These are phyloP conservation scores for Hippophae tibetana DNA, from an alignment of 306 rosid species.

Conservation along the genomic window DNA sequence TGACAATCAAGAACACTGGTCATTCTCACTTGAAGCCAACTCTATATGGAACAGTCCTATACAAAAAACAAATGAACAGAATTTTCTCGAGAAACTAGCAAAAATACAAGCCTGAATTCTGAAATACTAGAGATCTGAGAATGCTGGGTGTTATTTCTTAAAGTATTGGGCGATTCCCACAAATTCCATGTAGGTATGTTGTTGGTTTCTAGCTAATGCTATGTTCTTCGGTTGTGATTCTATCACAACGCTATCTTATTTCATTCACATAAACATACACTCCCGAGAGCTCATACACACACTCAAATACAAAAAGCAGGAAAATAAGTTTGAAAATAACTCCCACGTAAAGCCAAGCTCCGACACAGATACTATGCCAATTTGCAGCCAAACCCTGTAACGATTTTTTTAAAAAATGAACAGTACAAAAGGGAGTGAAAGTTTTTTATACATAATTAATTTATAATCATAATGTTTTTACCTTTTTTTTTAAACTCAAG, in stretches of 20 bases:
- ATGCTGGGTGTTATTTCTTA: conserved; percentile 26
- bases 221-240: conserved; percentile 29
- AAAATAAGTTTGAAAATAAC: conserved; percentile 23
- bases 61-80: conserved; percentile 28
- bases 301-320: neutral
- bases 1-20: conserved; percentile 20
- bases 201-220: conserved; percentile 14
- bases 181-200: conserved; percentile 35
- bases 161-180: conserved; percentile 35
- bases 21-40: conserved; percentile 37
- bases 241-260: conserved; percentile 34
- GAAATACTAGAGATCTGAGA: conserved; percentile 88
- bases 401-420: neutral
- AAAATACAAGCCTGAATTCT: conserved; percentile 19
- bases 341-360: conserved; percentile 40
- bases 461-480: neutral
- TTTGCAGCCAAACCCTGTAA: conserved; percentile 36
- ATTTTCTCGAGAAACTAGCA: conserved; percentile 37
- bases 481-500: too few relatives aligned
- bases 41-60: conserved; percentile 28
- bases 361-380: conserved; percentile 40
- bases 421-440: neutral
- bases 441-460: neutral
- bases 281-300: neutral
- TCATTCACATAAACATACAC: conserved; percentile 21